Percentiles rank a stretch among this genome's conserved stretches.
phyloP scores from a whole-genome alignment of 116 monocot species.

The Trichopus zeylanicus region DNA sequence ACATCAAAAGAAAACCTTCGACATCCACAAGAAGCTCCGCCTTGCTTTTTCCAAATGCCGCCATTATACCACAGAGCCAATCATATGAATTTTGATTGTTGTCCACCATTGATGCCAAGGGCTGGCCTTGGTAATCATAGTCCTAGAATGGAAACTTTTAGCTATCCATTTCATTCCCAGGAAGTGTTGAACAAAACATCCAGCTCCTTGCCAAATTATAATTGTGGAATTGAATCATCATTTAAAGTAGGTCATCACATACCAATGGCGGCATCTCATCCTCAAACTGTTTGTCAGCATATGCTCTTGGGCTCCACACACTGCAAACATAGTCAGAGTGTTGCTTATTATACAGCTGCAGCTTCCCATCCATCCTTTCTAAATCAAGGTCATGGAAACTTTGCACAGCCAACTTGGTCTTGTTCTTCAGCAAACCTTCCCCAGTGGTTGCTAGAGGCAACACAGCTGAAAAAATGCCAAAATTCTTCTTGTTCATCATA shows the following conservation, averaged over 20 bases:
- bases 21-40: conserved; percentile 9
- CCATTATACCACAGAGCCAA: conserved; percentile 6
- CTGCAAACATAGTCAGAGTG: conserved; percentile 31
- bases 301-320: conserved; percentile 34
- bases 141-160: conserved; percentile 8
- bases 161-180: conserved; percentile 8
- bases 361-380: conserved; percentile 11
- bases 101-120: conserved; percentile 19
- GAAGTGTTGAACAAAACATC: conserved; percentile 16
- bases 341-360: conserved; percentile 22
- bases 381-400: conserved; percentile 14
- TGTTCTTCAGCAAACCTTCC: conserved; percentile 31
- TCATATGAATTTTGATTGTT: conserved; percentile 13
- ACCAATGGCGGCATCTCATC: conserved; percentile 13
- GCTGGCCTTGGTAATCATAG: conserved; percentile 10
- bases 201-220: conserved; percentile 1
- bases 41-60: conserved; percentile 18
- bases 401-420: conserved; percentile 12
- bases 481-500: conserved; percentile 17
- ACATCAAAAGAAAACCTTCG: conserved; percentile 11
- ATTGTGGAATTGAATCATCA: conserved; percentile 13
- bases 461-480: conserved; percentile 22
- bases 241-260: conserved; percentile 13
- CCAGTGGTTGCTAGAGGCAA: conserved; percentile 43
- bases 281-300: conserved; percentile 21